Percentiles rank a stretch among this genome's conserved stretches.
These are phyloP conservation scores for Geotrichum aggregatum DNA, from an alignment of 1,139 yeast species.

Conservation along the genomic window DNA sequence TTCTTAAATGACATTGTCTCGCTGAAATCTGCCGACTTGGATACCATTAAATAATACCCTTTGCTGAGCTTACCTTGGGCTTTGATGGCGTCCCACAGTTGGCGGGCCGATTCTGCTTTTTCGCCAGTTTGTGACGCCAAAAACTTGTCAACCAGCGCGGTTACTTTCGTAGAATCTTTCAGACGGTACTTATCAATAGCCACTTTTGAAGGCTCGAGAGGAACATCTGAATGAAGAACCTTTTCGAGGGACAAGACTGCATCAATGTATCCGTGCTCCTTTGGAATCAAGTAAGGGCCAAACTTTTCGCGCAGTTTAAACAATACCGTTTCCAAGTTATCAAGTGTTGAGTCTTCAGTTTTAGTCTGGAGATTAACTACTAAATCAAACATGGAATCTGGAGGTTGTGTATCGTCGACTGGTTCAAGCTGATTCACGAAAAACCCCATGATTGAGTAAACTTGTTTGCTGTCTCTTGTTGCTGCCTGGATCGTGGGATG, in stretches of 20 bases:
- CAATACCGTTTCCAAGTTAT: conserved; percentile 50
- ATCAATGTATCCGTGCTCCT: too few relatives aligned
- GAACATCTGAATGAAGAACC: too few relatives aligned
- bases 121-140: not conserved
- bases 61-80: too few relatives aligned
- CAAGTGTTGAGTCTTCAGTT: conserved; percentile 49
- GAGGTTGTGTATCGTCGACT: conserved; percentile 45
- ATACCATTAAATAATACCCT: too few relatives aligned
- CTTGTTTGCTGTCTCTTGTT: conserved; percentile 46
- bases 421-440: conserved; percentile 68
- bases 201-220: too few relatives aligned
- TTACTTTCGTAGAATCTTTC: too few relatives aligned
- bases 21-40: too few relatives aligned
- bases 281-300: not conserved
- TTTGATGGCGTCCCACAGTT: not conserved
- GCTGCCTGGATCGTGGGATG: conserved; percentile 76
- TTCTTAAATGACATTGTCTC: too few relatives aligned
- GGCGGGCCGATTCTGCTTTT: not conserved
- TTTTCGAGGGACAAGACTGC: too few relatives aligned
- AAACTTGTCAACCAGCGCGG: not conserved
- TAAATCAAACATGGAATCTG: conserved; percentile 65
- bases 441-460: conserved; percentile 63
- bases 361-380: conserved; percentile 50
- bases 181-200: too few relatives aligned
- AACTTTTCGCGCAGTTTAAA: conserved; percentile 40